Evolutionary conservation across 352 stramenopile species (phyloP).

Genomic region (Phytophthora citricola): DNA sequence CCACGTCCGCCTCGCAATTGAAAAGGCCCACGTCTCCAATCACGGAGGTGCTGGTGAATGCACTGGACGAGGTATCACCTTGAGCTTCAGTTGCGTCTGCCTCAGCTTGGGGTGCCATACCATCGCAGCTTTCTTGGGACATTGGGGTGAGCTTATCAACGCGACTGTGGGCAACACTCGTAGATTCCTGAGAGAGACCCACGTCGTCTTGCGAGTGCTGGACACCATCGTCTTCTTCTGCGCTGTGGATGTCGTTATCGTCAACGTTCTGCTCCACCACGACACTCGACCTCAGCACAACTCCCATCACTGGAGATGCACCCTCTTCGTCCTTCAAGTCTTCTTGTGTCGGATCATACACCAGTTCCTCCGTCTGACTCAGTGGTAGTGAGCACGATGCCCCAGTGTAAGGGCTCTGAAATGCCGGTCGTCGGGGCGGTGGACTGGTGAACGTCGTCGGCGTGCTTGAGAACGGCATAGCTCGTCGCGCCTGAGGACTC

Average conservation of each 20-base stretch:
- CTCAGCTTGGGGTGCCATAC: conserved; percentile 14
- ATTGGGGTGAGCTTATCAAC: conserved; percentile 31
- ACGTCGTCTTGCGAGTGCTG: conserved; percentile 20
- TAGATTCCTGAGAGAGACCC: conserved; percentile 33
- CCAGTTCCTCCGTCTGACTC: conserved; percentile 47
- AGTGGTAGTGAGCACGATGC: conserved; percentile 37
- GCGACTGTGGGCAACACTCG: conserved; percentile 14
- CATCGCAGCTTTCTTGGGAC: conserved; percentile 39
- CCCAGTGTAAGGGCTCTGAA: conserved; percentile 35
- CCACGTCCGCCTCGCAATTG: conserved; percentile 82
- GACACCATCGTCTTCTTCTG: conserved; percentile 15
- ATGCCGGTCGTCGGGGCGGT: conserved; percentile 10
- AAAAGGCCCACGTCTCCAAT: conserved; percentile 88
- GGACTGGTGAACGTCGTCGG: conserved; percentile 28
- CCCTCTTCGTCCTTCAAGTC: conserved; percentile 14
- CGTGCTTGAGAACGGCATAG: conserved; percentile 23
- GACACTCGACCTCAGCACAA: conserved; percentile 8
- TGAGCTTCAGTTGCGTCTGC: conserved; percentile 4
- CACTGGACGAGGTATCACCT: conserved; percentile 14
- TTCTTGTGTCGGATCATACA: conserved; percentile 31
- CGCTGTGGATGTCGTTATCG: conserved; percentile 2
- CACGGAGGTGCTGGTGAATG: conserved; percentile 83
- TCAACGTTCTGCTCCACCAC: conserved; percentile 15
- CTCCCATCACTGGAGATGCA: not conserved
- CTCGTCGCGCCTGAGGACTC: conserved; percentile 29